These are phyloP conservation scores for Stachybotrys chlorohalonatus DNA, from an alignment of 2,329 filamentous ascomycete species.

Conservation along the genomic window DNA sequence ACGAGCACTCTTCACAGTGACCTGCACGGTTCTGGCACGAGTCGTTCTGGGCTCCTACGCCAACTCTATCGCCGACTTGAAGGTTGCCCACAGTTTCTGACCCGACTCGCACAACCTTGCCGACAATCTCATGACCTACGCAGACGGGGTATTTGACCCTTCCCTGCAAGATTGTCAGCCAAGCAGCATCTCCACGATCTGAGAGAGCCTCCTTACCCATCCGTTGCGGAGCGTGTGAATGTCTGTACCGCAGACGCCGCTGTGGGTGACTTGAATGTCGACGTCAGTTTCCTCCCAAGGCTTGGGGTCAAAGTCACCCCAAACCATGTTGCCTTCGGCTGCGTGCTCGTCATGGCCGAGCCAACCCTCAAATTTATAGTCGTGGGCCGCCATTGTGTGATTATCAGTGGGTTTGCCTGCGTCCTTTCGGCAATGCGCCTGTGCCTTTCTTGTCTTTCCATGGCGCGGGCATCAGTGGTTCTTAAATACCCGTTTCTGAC, in stretches of 20 bases:
- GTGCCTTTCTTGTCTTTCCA: too few relatives aligned
- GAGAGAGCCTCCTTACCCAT: conserved; percentile 23
- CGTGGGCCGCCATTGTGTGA: conserved; percentile 13
- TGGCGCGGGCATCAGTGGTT: too few relatives aligned
- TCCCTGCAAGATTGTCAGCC: neutral
- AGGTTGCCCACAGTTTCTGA: conserved; percentile 34
- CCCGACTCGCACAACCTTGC: conserved; percentile 46
- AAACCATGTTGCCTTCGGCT: conserved; percentile 41
- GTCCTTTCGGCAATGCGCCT: too few relatives aligned
- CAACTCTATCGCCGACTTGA: conserved; percentile 53
- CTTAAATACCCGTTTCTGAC: too few relatives aligned
- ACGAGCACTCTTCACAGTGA: conserved; percentile 30
- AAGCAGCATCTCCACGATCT: too few relatives aligned
- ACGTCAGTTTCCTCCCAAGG: conserved; percentile 54
- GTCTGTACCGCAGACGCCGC: conserved; percentile 55
- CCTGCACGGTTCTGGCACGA: conserved; percentile 38
- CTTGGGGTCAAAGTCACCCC: conserved; percentile 50
- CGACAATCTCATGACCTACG: conserved; percentile 59
- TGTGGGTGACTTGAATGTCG: conserved; percentile 55
- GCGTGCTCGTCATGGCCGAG: conserved; percentile 30
- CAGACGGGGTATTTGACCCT: conserved; percentile 31
- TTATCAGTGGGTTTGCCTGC: neutral
- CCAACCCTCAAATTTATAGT: conserved; percentile 44
- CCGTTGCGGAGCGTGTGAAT: conserved; percentile 48
- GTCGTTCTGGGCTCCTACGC: conserved; percentile 51